Evolutionary conservation across 768 basidiomycete genomes (phyloP).

Genomic region (Rhizopogon salebrosus): DNA sequence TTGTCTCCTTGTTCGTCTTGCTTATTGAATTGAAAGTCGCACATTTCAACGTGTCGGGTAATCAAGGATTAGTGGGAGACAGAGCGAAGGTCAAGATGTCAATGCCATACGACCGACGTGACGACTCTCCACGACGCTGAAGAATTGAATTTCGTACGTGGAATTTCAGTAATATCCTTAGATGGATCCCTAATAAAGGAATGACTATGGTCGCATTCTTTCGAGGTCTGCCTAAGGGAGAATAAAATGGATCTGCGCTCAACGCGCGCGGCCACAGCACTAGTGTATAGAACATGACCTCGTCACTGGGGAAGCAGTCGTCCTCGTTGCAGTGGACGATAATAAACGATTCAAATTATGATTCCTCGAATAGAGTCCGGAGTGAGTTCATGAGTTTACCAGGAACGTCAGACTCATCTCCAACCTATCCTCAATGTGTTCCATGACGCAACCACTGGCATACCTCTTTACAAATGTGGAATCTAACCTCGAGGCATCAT

Average conservation of each 20-base stretch:
- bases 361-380: no score
- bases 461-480: constrained; percentile 26
- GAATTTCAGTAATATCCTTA: neutral
- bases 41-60: neutral
- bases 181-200: no score
- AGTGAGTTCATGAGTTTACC: no score
- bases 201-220: no score
- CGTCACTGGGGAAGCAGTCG: neutral
- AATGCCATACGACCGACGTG: neutral
- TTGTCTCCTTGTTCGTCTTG: no score
- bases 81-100: neutral
- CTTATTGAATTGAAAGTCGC: no score
- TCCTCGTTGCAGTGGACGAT: neutral
- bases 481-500: constrained; percentile 27
- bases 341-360: no score
- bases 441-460: no score
- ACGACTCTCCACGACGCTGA: neutral
- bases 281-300: neutral
- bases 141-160: neutral
- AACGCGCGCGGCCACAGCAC: neutral
- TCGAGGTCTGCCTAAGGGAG: no score
- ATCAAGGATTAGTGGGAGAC: neutral
- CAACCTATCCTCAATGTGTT: no score
- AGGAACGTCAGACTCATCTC: no score
- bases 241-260: neutral